Evolutionary conservation across 345 rosid species (phyloP), one percentile per base, ranked within the genome.

Genomic region (Hibiscus tridactylites): DNA sequence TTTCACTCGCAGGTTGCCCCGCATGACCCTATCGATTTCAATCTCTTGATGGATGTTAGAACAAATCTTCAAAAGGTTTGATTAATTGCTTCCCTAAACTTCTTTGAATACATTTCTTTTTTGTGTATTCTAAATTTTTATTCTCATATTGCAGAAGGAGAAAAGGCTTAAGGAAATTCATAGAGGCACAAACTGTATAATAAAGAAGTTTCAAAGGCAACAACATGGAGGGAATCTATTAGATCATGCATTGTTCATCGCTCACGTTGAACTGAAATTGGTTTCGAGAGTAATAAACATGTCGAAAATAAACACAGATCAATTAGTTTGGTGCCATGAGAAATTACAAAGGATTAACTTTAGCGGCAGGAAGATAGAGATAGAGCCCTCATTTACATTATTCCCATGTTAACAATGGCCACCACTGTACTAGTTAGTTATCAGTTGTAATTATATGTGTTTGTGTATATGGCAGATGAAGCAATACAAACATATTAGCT

Each of bases 291-390:
- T 89, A 33, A 81, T 87, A 44, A 84, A 76, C 78, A 89, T 90
- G 91, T 82, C 83, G 16, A 88, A 79, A 46, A 80, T 92, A 16
- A 80, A 80, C 5, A 80, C 83, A 11, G 91, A 85, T 73, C 91
- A 92, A 79, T 60, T 90, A 17, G 68, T 80, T 0, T 95, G 99
- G 99, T 95, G 97, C 53, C 77, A 49, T 31, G 91, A 88, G 76
- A 92, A 92, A 77, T 82, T 95, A 66, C 74, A 77, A 2, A 79
- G 73, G 70, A 83, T 89, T 29, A 78, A 68, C 50, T 68, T 92
- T 28, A 62, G 75, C 1, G 81, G 85, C 49, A 81, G 96, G 67
- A 89, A 72, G 79, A 72, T 90, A 65, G 69, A 75, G 59, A 77
- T 86, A 65, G 96, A 95, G 68, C 86, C 97, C 19, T 88, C 87